phyloP scores from a whole-genome alignment of 805 yeast genomes.

The Saitoella complicata region DNA sequence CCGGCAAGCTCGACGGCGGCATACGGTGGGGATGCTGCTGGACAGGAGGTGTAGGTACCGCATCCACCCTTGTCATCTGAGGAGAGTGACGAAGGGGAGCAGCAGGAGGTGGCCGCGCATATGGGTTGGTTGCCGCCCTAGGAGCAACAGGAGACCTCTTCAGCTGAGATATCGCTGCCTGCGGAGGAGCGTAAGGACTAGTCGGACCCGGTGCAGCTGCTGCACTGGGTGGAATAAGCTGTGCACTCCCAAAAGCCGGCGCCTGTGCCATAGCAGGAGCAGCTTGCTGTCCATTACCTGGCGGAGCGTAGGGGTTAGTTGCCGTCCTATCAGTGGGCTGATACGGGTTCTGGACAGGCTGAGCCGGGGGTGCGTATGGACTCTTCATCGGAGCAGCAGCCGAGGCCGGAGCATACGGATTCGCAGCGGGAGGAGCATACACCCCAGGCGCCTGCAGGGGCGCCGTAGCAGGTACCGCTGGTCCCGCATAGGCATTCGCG shows the following conservation, averaged over 20 bases:
- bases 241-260: neutral
- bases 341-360: too few species aligned
- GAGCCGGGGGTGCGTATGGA: too few species aligned
- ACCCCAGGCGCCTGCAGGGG: conserved; percentile 1
- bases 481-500: conserved; percentile 2
- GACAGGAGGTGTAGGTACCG: neutral
- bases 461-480: conserved; percentile 5
- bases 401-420: neutral
- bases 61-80: neutral
- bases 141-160: neutral
- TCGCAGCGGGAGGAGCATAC: conserved; percentile 4
- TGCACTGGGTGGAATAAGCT: neutral
- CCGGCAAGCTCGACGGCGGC: neutral
- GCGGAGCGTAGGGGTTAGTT: conserved; percentile 2
- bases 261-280: conserved; percentile 2
- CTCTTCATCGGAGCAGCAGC: neutral
- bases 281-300: neutral
- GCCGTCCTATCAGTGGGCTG: neutral
- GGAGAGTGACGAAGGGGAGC: conserved; percentile 2
- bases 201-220: neutral
- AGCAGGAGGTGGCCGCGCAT: conserved; percentile 6
- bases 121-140: neutral
- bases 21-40: neutral
- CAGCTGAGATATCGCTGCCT: neutral
- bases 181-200: conserved; percentile 1